Base-by-base conservation (phyloP, 306 rosid genomes). In the Bauhinia variegata region DNA sequence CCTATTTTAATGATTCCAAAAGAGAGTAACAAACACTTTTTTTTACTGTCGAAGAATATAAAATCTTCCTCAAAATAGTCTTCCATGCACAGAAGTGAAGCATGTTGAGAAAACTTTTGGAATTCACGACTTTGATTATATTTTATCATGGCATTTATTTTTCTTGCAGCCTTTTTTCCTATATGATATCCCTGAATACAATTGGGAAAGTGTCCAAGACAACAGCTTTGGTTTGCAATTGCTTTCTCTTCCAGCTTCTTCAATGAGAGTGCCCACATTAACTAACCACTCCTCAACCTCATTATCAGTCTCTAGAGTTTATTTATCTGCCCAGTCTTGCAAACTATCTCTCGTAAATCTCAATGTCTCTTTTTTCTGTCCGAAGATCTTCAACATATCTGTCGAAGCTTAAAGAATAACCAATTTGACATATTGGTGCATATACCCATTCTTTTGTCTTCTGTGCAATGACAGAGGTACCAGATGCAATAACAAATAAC, bases 201-300 rank as follows among this genome's bases (percentile, higher is more conserved):
- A 46, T 68, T 11, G 36, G 65, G 19, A 34, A 48, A 54, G 9
- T 37, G 9, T 2, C 74, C 74, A n/a, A 59, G 51, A 51, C 60
- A 37, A 5, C 75, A 61, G 2, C n/a, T 36, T 6, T 1, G 8
- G 13, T 42, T 44, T 33, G 12, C 15, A 43, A 43, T 19, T 0
- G 70, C 33, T 17, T 75, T 8, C 5, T 36, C 41, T 36, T 36
- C 41, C 41, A 36, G 41, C 41, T 36, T 36, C 41, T 16, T 28
- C 0, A 9, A 76, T 17, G 8, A 53, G 51, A 2, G 12, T 3
- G 0, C 17, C 11, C 3, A 15, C 56, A 16, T n/a, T 2, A 4
- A 19, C 0, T n/a, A 9, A 28, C 80, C 76, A 70, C 17, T 0
- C 0, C 8, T 0, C 0, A 8, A 36, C 51, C 0, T 37, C 44